phyloP scores from a whole-genome alignment of 306 rosid genomes.

The Bauhinia variegata region DNA sequence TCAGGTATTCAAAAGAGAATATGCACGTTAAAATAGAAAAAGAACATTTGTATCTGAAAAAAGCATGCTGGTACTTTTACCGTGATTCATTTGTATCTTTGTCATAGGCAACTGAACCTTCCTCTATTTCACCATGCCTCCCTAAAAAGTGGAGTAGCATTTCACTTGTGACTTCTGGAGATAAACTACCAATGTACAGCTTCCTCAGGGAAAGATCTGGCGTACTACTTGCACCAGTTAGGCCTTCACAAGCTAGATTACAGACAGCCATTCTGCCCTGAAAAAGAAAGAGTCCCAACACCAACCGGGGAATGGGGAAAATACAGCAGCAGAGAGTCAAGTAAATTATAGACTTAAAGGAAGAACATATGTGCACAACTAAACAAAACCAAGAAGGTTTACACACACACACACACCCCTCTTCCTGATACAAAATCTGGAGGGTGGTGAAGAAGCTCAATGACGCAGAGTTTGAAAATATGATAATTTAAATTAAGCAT shows the following conservation, averaged over 20 bases:
- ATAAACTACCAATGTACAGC: constrained; percentile 76
- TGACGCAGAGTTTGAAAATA: constrained; percentile 18
- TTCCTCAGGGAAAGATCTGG: constrained; percentile 76
- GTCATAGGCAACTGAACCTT: constrained; percentile 88
- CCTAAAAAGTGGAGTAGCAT: constrained; percentile 59
- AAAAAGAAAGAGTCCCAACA: constrained; percentile 22
- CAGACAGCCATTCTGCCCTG: constrained; percentile 81
- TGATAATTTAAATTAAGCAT: constrained; percentile 14
- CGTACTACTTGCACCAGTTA: constrained; percentile 60
- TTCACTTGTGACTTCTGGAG: constrained; percentile 78
- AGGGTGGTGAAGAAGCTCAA: constrained; percentile 7
- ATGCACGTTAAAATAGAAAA: neutral
- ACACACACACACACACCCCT: neutral
- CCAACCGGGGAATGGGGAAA: constrained; percentile 11
- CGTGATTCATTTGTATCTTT: constrained; percentile 77
- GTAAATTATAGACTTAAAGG: neutral
- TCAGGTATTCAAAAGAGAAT: neutral
- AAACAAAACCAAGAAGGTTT: neutral
- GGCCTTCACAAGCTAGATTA: constrained; percentile 74
- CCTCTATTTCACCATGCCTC: constrained; percentile 81
- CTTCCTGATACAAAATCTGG: neutral
- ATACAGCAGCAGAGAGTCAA: constrained; percentile 12
- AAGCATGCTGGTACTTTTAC: constrained; percentile 39
- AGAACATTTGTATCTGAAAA: constrained; percentile 22
- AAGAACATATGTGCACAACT: neutral